Conservation (phyloP, 176 grass and related monocot species). For the Hsuehochloa calcarea region DNA sequence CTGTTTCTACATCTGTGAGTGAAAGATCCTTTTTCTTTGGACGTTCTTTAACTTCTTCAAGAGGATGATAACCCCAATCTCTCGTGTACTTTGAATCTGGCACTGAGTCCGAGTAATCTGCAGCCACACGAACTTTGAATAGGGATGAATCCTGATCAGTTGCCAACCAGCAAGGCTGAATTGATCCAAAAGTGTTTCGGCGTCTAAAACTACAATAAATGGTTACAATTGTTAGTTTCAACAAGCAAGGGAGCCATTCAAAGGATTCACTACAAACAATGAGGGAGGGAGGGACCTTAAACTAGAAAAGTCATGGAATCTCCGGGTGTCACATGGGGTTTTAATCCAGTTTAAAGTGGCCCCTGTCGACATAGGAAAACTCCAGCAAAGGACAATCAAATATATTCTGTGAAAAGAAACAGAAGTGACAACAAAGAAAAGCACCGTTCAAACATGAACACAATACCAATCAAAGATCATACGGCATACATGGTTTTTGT, state of each 20-base stretch:
- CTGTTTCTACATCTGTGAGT: constrained; percentile 85
- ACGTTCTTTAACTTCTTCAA: constrained; percentile 92
- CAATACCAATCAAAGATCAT: neutral
- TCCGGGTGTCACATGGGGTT: constrained; percentile 50
- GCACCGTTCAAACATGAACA: neutral
- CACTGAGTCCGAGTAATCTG: constrained; percentile 88
- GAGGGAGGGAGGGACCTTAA: constrained; percentile 52
- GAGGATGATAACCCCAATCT: constrained; percentile 79
- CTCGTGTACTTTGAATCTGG: constrained; percentile 73
- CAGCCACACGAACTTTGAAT: constrained; percentile 71
- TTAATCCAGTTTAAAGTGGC: constrained; percentile 64
- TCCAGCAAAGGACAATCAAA: neutral
- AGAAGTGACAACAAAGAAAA: neutral
- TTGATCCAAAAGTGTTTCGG: constrained; percentile 64
- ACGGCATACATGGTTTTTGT: neutral
- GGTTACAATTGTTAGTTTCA: constrained; percentile 8
- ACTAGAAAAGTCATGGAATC: constrained; percentile 53
- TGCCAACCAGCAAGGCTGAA: constrained; percentile 50
- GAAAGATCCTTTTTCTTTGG: constrained; percentile 75
- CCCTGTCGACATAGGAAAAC: constrained; percentile 48
- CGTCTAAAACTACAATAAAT: constrained; percentile 49
- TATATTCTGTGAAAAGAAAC: constrained; percentile 15
- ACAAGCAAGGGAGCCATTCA: neutral
- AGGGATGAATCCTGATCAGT: constrained; percentile 46
- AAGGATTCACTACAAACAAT: neutral